Conservation (phyloP, 2,329 filamentous ascomycete species). For the Anisogramma anomala region DNA sequence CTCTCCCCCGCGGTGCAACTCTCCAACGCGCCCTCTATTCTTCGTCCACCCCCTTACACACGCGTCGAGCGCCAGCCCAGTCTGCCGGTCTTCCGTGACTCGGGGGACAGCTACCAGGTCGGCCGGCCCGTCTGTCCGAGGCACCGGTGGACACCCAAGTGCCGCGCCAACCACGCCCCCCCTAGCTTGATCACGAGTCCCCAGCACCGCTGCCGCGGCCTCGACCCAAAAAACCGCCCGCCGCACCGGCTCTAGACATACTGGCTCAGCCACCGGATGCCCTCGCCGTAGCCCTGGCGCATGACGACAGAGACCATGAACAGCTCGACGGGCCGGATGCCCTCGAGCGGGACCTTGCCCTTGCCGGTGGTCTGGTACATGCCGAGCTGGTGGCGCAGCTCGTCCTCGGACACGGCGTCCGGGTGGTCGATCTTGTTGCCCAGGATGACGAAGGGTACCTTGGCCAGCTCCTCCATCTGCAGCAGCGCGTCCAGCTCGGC, state of each 20-base stretch:
- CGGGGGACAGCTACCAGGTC: too few relatives aligned
- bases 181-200: too few relatives aligned
- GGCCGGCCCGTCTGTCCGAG: too few relatives aligned
- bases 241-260: slow-evolving; percentile 56
- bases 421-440: slow-evolving; percentile 99
- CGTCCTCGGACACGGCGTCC: slow-evolving; percentile 88
- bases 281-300: slow-evolving; percentile 90
- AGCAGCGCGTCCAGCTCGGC: slow-evolving; percentile 92
- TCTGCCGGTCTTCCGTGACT: too few relatives aligned
- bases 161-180: too few relatives aligned
- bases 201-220: too few relatives aligned
- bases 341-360: slow-evolving; percentile 80
- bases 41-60: too few relatives aligned
- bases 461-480: slow-evolving; percentile 90
- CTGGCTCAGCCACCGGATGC: slow-evolving; percentile 83
- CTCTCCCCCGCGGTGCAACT: background rate
- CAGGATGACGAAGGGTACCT: slow-evolving; percentile 90
- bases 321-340: slow-evolving; percentile 87
- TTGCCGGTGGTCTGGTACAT: slow-evolving; percentile 95
- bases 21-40: too few relatives aligned
- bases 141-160: too few relatives aligned
- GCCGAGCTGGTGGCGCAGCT: slow-evolving; percentile 82
- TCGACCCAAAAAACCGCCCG: too few relatives aligned
- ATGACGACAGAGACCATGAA: slow-evolving; percentile 99
- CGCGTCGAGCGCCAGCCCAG: too few relatives aligned